Conservation (phyloP, 192 early-diverging fungal species). For the Backusella westeae region DNA sequence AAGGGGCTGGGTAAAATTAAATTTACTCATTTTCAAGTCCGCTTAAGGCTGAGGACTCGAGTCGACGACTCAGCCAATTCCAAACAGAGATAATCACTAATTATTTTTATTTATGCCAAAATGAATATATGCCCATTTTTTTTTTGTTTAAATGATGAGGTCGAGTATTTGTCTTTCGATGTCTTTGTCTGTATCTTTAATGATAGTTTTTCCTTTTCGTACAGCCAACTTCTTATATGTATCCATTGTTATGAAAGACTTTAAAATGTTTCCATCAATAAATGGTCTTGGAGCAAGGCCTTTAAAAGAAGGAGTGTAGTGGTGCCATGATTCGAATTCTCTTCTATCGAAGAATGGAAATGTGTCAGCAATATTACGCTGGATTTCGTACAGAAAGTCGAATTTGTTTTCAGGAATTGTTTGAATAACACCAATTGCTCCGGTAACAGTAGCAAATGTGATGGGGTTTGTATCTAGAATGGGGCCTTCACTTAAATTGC, state of each 20-base stretch:
- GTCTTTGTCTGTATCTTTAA: not conserved
- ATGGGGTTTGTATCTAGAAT: slow-evolving; percentile 52
- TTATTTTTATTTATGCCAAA: not conserved
- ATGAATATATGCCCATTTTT: not conserved
- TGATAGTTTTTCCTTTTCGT: not conserved
- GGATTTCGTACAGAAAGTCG: slow-evolving; percentile 57
- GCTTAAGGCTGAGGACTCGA: no score
- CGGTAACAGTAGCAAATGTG: slow-evolving; percentile 77
- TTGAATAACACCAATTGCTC: slow-evolving; percentile 77
- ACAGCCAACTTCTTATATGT: not conserved
- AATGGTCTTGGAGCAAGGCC: slow-evolving; percentile 49
- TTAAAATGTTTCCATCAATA: slow-evolving; percentile 93
- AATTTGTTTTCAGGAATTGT: slow-evolving; percentile 59
- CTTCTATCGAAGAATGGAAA: slow-evolving; percentile 58
- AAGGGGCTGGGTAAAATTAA: no score
- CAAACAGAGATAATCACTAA: no score
- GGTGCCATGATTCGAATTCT: slow-evolving; percentile 64
- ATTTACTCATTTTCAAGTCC: no score
- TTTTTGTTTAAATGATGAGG: not conserved
- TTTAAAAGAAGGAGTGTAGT: slow-evolving; percentile 54
- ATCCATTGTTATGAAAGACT: slow-evolving; percentile 55
- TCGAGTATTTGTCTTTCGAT: not conserved
- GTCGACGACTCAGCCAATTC: no score
- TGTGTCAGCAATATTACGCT: slow-evolving; percentile 60
- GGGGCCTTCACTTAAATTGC: slow-evolving; percentile 54